A percentile compares a stretch with the other conserved stretches of the same genome.
These are phyloP conservation scores for Stellera chamaejasme DNA, from an alignment of 345 rosid genomes.

Conservation along the genomic window DNA sequence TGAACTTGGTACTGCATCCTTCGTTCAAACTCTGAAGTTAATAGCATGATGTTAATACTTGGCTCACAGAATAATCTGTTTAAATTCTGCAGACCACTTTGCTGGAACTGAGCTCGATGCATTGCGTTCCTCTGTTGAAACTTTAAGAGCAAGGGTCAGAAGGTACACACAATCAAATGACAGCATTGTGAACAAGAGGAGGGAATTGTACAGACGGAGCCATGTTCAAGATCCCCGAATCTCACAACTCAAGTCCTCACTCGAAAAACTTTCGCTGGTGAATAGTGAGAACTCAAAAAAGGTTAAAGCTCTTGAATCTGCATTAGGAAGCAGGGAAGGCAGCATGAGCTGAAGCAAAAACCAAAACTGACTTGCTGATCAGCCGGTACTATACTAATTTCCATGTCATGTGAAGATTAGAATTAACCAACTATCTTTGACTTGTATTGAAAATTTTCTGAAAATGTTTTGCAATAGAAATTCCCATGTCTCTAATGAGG, in stretches of 20 bases:
- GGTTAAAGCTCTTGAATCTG: constrained; percentile 64
- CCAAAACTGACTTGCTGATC: too few relatives aligned
- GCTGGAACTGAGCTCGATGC: constrained; percentile 63
- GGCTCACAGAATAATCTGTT: not conserved
- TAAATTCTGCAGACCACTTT: constrained; percentile 46
- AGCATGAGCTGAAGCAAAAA: constrained; percentile 8
- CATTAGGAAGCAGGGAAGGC: constrained; percentile 40
- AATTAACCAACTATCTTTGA: too few relatives aligned
- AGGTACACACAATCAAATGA: constrained; percentile 37
- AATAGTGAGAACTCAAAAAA: constrained; percentile 61
- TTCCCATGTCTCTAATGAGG: too few relatives aligned
- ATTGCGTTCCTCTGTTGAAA: constrained; percentile 56
- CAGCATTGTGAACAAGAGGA: constrained; percentile 22
- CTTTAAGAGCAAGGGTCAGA: constrained; percentile 56
- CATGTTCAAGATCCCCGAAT: constrained; percentile 43
- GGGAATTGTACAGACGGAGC: constrained; percentile 30
- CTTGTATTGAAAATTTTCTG: too few relatives aligned
- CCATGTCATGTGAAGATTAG: too few relatives aligned
- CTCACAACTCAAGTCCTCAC: constrained; percentile 55
- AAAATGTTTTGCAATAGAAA: too few relatives aligned
- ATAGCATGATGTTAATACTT: constrained; percentile 1
- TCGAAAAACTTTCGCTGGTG: constrained; percentile 59
- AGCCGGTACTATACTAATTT: too few relatives aligned
- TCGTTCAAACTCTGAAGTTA: not conserved
- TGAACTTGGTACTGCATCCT: constrained; percentile 57